phyloP scores from a whole-genome alignment of 2,329 filamentous ascomycete genomes.

The Acrodontium crateriforme region DNA sequence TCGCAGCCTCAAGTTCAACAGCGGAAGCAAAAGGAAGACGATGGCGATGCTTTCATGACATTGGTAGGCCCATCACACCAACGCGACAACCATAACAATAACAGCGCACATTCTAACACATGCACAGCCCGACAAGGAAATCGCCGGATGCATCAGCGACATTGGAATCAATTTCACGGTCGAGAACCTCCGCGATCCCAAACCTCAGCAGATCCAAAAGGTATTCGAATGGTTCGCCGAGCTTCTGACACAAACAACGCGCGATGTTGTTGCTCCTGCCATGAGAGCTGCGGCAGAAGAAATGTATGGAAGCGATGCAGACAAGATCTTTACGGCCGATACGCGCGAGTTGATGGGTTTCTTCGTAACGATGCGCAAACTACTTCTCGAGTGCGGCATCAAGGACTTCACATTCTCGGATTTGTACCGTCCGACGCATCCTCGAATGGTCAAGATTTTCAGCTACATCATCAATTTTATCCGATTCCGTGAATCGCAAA shows the following conservation, averaged over 20 bases:
- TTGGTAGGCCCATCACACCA: constrained; percentile 27
- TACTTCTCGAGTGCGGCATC: constrained; percentile 77
- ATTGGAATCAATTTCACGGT: constrained; percentile 83
- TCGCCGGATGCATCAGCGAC: constrained; percentile 92
- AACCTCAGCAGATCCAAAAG: constrained; percentile 86
- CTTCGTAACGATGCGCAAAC: constrained; percentile 66
- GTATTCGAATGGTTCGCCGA: constrained; percentile 98
- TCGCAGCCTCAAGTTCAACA: constrained; percentile 24
- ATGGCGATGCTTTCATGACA: constrained; percentile 37
- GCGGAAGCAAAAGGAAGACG: constrained; percentile 29
- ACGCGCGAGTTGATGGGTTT: constrained; percentile 93
- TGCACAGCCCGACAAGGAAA: constrained; percentile 53
- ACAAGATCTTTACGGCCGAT: constrained; percentile 65
- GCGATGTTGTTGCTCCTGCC: constrained; percentile 83
- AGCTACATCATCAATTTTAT: constrained; percentile 99
- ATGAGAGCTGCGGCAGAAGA: constrained; percentile 89
- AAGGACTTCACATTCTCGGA: constrained; percentile 89
- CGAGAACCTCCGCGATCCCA: constrained; percentile 82
- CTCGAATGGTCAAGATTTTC: constrained; percentile 85
- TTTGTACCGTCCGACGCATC: constrained; percentile 78
- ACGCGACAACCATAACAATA: neutral
- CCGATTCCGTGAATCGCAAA: constrained; percentile 88
- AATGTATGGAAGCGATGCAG: constrained; percentile 67
- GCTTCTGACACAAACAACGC: constrained; percentile 81
- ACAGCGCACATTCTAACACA: constrained; percentile 2